Base-by-base conservation (phyloP, 1,284 basidiomycete genomes). In the Apiotrichum gracile region DNA sequence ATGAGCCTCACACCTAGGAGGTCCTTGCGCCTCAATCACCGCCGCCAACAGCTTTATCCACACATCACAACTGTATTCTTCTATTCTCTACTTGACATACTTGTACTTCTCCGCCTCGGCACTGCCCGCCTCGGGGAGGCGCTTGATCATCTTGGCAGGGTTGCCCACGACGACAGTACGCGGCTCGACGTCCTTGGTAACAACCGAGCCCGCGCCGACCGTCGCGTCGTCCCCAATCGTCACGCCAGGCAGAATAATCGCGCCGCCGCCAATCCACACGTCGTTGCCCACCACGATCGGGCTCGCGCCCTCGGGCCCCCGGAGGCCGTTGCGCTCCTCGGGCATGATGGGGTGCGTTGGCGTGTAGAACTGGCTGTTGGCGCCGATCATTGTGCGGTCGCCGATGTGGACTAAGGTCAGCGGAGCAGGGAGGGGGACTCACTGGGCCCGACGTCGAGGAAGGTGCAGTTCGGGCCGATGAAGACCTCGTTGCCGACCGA, bases 261-360 rank as follows among this genome's bases (percentile, higher is more conserved):
- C 77, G n/a, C 69, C 70, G 0, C 77, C 78, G 3, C 78, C 78
- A 24, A 77, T 64, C 77, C 77, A 78, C 57, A 69, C 72, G 58
- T 47, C 76, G 42, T 72, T 57, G 4, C 71, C 77, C 41, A 79
- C 74, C 0, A 47, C 57, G 52, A 79, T 74, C 7, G 75, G 69
- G 24, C 63, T 63, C 2, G 70, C 72, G 60, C 62, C 68, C 57
- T 78, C 76, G 16, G 64, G 64, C 8, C 75, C 74, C 14, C 58
- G 39, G 13, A 63, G 46, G 13, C 69, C 72, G 51, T 66, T 66
- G 31, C 73, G 64, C 39, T 66, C 66, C 61, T 77, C 74, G 10
- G 77, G 76, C 12, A 65, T 56, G 45, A 76, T 51, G 1, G 77
- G 77, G 56, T 78, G 77, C 9, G 60, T 54, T 0, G 75, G 74